Evolutionary conservation across 148 eudicot genomes (phyloP).

Genomic region (Camellia granthamiana): DNA sequence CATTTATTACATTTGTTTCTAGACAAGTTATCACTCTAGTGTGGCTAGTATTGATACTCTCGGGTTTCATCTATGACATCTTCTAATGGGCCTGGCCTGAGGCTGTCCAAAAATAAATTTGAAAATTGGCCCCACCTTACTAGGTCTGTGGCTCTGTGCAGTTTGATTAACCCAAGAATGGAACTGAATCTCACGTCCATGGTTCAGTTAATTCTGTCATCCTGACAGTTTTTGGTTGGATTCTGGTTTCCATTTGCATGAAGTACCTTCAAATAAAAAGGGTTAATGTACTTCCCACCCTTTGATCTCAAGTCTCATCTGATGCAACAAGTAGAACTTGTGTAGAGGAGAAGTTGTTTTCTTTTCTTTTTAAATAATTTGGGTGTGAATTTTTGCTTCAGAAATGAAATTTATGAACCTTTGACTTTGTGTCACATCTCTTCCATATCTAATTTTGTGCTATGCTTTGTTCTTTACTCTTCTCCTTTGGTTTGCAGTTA

Average conservation of each 20-base stretch:
- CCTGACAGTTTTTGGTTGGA: background rate
- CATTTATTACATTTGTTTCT: no score
- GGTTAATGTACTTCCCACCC: background rate
- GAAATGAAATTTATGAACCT: slow-evolving; percentile 4
- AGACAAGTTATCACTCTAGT: background rate
- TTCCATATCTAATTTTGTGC: background rate
- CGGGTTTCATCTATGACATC: background rate
- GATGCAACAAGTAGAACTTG: background rate
- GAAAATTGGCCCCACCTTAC: background rate
- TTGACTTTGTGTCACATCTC: background rate
- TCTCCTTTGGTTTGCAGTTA: background rate
- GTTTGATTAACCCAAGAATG: background rate
- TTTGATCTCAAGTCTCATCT: background rate
- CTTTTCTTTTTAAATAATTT: background rate
- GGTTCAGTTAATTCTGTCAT: background rate
- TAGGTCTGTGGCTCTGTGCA: background rate
- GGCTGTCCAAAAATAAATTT: background rate
- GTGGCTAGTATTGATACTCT: background rate
- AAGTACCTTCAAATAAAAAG: background rate
- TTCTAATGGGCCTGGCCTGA: background rate
- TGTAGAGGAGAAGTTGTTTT: background rate
- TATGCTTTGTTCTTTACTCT: background rate
- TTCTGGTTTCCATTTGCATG: background rate
- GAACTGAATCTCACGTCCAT: background rate
- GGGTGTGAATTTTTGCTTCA: background rate